phyloP scores from a whole-genome alignment of 1,284 basidiomycete genomes.

The Bjerkandera adusta region DNA sequence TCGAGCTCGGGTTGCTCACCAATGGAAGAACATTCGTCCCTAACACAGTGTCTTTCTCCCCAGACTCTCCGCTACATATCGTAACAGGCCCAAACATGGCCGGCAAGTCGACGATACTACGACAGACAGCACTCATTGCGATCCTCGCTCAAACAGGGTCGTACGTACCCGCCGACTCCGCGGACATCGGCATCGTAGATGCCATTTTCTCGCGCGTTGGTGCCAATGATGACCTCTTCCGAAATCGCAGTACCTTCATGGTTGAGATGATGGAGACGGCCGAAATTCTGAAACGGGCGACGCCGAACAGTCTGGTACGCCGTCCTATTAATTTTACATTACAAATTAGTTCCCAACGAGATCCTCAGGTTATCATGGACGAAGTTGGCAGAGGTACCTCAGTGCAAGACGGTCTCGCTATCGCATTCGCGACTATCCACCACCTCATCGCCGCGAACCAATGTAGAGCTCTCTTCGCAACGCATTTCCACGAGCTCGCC shows the following conservation, averaged over 20 bases:
- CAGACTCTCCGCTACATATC: conserved; percentile 64
- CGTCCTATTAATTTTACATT: not conserved
- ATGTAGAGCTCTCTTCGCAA: conserved; percentile 90
- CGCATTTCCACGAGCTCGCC: conserved; percentile 94
- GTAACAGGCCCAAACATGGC: conserved; percentile 99
- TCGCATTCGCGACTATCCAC: conserved; percentile 89
- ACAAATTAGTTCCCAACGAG: too few relatives aligned
- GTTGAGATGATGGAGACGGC: conserved; percentile 88
- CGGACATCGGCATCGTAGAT: conserved; percentile 85
- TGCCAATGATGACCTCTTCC: conserved; percentile 92
- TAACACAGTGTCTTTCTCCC: conserved; percentile 71
- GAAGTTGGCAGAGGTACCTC: conserved; percentile 97
- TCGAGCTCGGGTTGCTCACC: conserved; percentile 84
- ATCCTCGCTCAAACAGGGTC: conserved; percentile 93
- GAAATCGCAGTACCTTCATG: conserved; percentile 94
- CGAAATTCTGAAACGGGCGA: conserved; percentile 81
- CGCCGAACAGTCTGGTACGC: conserved; percentile 74
- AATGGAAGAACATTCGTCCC: conserved; percentile 79
- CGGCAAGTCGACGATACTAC: conserved; percentile 89
- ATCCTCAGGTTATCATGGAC: conserved; percentile 98
- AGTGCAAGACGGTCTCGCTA: conserved; percentile 87
- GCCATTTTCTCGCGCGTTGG: conserved; percentile 93
- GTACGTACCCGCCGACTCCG: conserved; percentile 87
- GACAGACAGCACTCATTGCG: conserved; percentile 88
- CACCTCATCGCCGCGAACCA: conserved; percentile 75